A percentile compares a stretch with the other conserved stretches of the same genome.
These are phyloP conservation scores for Scheffersomyces segobiensis DNA, from an alignment of 1,139 yeast species.

Conservation along the genomic window DNA sequence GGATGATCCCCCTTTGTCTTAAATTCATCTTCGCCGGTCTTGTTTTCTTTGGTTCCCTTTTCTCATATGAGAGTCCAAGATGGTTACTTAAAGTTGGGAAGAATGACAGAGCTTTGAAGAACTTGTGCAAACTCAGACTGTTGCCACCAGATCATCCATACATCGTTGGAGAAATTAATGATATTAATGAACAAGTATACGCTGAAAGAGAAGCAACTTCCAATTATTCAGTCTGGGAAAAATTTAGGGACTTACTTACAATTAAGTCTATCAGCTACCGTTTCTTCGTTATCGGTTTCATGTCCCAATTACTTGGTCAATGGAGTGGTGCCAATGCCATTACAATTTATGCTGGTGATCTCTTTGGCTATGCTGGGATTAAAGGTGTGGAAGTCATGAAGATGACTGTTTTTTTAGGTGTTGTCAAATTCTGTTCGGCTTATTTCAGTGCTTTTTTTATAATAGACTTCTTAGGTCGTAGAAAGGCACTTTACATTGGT, in stretches of 20 bases:
- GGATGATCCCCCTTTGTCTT: conserved; percentile 40
- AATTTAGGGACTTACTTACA: conserved; percentile 33
- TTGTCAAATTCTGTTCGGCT: conserved; percentile 46
- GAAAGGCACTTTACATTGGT: conserved; percentile 34
- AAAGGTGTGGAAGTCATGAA: conserved; percentile 33
- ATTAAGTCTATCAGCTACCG: conserved; percentile 44
- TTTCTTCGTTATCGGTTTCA: conserved; percentile 43
- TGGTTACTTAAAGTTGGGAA: conserved; percentile 43
- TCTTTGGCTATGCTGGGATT: conserved; percentile 53
- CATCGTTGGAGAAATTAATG: conserved; percentile 52
- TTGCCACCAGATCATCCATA: conserved; percentile 52
- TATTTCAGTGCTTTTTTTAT: conserved; percentile 43
- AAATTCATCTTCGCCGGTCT: conserved; percentile 46
- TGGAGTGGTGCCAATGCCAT: conserved; percentile 64
- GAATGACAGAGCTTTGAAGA: conserved; percentile 33
- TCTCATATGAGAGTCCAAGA: conserved; percentile 47
- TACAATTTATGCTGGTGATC: conserved; percentile 45
- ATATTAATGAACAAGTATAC: conserved; percentile 48
- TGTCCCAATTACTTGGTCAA: conserved; percentile 56
- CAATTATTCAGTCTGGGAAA: conserved; percentile 11
- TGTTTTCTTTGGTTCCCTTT: conserved; percentile 36
- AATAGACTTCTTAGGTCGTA: conserved; percentile 50
- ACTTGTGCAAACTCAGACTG: conserved; percentile 47
- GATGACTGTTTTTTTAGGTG: conserved; percentile 50
- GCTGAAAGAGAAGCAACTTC: conserved; percentile 38